phyloP scores from a whole-genome alignment of 78 protist species.

The Dictyostelium discoideum region dicty_2.7 NC_007091.3:5072001-5072500 shows the following conservation, averaged over 20 bases:
- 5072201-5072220: slow-evolving; percentile 88
- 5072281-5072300: slow-evolving; percentile 88
- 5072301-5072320: slow-evolving; percentile 92
- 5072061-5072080: slow-evolving; percentile 87
- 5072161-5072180: slow-evolving; percentile 83
- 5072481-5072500: slow-evolving; percentile 95
- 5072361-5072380: slow-evolving; percentile 91
- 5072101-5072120: slow-evolving; percentile 93
- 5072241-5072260: slow-evolving; percentile 69
- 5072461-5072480: slow-evolving; percentile 79
- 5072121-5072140: slow-evolving; percentile 91
- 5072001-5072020: slow-evolving; percentile 87
- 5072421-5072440: slow-evolving; percentile 86
- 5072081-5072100: slow-evolving; percentile 84
- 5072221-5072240: slow-evolving; percentile 72
- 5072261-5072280: slow-evolving; percentile 64
- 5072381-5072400: slow-evolving; percentile 90
- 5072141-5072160: slow-evolving; percentile 88
- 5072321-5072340: slow-evolving; percentile 90
- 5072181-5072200: slow-evolving; percentile 91
- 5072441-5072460: slow-evolving; percentile 88
- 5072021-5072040: slow-evolving; percentile 89
- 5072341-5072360: slow-evolving; percentile 87
- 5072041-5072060: slow-evolving; percentile 88
- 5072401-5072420: slow-evolving; percentile 92